phyloP scores from a whole-genome alignment of 2,329 filamentous ascomycete genomes.

The Thelonectria olida region DNA sequence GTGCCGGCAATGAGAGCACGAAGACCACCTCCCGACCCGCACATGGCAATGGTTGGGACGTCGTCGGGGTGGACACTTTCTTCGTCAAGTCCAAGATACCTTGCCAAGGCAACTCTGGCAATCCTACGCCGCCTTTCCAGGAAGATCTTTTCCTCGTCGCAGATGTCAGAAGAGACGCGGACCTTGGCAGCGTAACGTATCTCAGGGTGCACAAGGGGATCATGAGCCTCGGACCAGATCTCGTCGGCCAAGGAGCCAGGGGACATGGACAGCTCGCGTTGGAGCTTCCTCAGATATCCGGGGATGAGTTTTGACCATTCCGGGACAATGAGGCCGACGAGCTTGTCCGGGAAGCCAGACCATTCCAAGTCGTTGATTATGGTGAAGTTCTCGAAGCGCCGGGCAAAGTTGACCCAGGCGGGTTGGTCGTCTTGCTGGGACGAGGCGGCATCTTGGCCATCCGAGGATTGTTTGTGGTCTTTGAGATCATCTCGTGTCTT shows the following conservation, averaged over 20 bases:
- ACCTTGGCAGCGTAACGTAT: slow-evolving; percentile 84
- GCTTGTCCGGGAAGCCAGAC: slow-evolving; percentile 61
- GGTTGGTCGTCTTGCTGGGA: slow-evolving; percentile 42
- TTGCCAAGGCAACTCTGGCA: slow-evolving; percentile 78
- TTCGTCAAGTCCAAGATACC: slow-evolving; percentile 81
- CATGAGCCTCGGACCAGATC: slow-evolving; percentile 91
- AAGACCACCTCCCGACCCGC: slow-evolving; percentile 91
- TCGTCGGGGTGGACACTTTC: slow-evolving; percentile 90
- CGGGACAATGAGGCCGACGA: slow-evolving; percentile 79
- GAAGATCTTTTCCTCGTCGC: slow-evolving; percentile 83
- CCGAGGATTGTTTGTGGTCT: slow-evolving; percentile 19
- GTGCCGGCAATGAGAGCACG: slow-evolving; percentile 90
- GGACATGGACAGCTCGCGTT: slow-evolving; percentile 86
- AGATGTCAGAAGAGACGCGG: slow-evolving; percentile 82
- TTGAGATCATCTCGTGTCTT: slow-evolving; percentile 19
- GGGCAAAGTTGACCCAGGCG: slow-evolving; percentile 60
- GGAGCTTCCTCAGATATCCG: slow-evolving; percentile 81
- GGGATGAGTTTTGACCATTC: slow-evolving; percentile 84
- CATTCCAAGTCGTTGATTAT: slow-evolving; percentile 64
- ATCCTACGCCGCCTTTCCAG: slow-evolving; percentile 73
- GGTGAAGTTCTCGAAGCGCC: slow-evolving; percentile 62
- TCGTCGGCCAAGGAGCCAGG: slow-evolving; percentile 90
- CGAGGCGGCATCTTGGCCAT: slow-evolving; percentile 24
- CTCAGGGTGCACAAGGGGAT: slow-evolving; percentile 85
- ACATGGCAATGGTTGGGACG: slow-evolving; percentile 91